Conservation (phyloP, 164 flowering plant genomes). For the Stephania japonica region DNA sequence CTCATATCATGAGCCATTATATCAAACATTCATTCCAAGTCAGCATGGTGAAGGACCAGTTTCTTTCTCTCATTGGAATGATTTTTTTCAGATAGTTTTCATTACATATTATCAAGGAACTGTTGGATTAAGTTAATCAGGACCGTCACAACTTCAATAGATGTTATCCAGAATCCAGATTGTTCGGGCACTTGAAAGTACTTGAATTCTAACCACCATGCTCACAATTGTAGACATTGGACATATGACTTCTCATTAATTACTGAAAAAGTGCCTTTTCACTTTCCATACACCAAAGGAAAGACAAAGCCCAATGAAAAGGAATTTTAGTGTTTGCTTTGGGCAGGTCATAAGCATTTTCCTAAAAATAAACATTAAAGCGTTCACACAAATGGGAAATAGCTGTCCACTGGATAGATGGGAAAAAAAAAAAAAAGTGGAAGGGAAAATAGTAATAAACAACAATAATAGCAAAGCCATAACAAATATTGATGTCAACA, state of each 20-base stretch:
- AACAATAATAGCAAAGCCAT: no score
- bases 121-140: no score
- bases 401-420: neutral
- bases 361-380: no score
- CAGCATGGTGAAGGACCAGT: neutral
- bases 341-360: neutral
- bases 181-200: no score
- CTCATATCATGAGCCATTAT: no score
- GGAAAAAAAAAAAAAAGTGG: neutral
- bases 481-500: no score
- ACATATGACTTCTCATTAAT: no score
- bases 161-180: no score
- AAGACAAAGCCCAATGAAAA: neutral
- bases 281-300: no score
- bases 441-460: neutral
- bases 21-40: no score
- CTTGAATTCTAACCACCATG: neutral
- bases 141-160: no score
- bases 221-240: neutral
- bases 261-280: neutral
- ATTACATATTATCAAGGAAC: no score
- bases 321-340: neutral
- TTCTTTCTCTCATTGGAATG: neutral
- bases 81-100: neutral
- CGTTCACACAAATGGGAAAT: neutral